Evolutionary conservation across 305 asterid species (phyloP), one percentile per base, ranked within the genome.

Genomic region (Rubia tinctorum): DNA sequence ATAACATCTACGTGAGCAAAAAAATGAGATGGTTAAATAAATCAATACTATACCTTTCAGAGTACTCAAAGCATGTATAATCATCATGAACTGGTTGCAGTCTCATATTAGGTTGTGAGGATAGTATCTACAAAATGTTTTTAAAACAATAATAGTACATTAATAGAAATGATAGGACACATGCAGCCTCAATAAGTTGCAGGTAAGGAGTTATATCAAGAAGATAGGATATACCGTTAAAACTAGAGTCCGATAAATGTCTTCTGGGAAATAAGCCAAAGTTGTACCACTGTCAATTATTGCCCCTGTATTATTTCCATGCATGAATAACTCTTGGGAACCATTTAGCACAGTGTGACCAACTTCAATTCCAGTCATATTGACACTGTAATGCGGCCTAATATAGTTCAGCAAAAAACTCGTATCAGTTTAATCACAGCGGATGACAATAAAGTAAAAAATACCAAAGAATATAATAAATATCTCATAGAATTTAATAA

Each of bases 201-300:
- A 65, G n/a, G 25, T 40, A 73, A 17, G 39, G 42, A 8, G 23
- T 58, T 25, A 69, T 25, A 34, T 44, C 9, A 23, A 37, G 13
- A 74, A 43, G 61, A 73, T 70, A 70, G 45, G 62, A 61, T 44
- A 62, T 85, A 95, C 99, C 96, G 84, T 83, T 82, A 84, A 76
- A 75, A 95, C 93, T 76, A 95, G 83, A 71, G 93, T 88, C 27
- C 80, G 79, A 83, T 95, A 95, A 69, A 95, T 89, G 53, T 76
- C 84, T 83, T 90, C 91, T 17, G 99, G 99, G 66, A 95, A 87
- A 88, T 95, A 95, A 72, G 98, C 99, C 86, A 95, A 79, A 9
- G 99, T 95, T 80, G 99, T 95, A 74, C 99, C 99, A 84, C 98
- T 95, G 71, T 95, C 99, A 80, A 95, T 95, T 79, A 95, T 87